These are phyloP conservation scores for Colletotrichum tamarilloi DNA, from an alignment of 2,329 filamentous ascomycete genomes.

Conservation along the genomic window DNA sequence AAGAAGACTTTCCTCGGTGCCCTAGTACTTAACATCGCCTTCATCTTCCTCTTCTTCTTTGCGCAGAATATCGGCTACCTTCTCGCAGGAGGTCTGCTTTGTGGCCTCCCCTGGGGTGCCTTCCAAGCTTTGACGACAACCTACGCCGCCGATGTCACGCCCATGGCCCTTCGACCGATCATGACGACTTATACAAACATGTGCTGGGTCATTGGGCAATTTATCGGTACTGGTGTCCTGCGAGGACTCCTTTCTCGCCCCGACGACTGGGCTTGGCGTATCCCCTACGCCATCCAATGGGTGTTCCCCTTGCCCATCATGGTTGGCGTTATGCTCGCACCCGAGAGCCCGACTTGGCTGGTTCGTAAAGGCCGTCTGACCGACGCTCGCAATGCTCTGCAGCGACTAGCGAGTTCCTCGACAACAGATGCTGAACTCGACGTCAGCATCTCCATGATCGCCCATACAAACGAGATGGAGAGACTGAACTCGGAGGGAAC, in stretches of 20 bases:
- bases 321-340: not conserved
- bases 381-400: not conserved
- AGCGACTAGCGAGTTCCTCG: not conserved
- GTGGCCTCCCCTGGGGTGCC: not conserved
- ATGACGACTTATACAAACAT: slow-evolving; percentile 51
- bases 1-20: too few relatives aligned
- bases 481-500: slow-evolving; percentile 1
- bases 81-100: not conserved
- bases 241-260: slow-evolving; percentile 44
- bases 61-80: not conserved
- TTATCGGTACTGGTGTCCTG: slow-evolving; percentile 49
- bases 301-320: slow-evolving; percentile 43
- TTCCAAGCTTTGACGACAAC: not conserved
- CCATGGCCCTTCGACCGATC: slow-evolving; percentile 46
- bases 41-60: slow-evolving; percentile 33
- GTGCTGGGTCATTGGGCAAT: slow-evolving; percentile 55
- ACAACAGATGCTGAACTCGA: not conserved
- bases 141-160: slow-evolving; percentile 48
- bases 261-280: slow-evolving; percentile 49
- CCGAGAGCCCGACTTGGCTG: not conserved
- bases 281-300: slow-evolving; percentile 56
- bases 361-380: not conserved
- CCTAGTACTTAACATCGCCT: slow-evolving; percentile 44
- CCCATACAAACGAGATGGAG: slow-evolving; percentile 37
- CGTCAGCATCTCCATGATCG: slow-evolving; percentile 40